These are phyloP conservation scores for Talaromyces proteolyticus DNA, from an alignment of 495 filamentous ascomycete genomes.

Conservation along the genomic window DNA sequence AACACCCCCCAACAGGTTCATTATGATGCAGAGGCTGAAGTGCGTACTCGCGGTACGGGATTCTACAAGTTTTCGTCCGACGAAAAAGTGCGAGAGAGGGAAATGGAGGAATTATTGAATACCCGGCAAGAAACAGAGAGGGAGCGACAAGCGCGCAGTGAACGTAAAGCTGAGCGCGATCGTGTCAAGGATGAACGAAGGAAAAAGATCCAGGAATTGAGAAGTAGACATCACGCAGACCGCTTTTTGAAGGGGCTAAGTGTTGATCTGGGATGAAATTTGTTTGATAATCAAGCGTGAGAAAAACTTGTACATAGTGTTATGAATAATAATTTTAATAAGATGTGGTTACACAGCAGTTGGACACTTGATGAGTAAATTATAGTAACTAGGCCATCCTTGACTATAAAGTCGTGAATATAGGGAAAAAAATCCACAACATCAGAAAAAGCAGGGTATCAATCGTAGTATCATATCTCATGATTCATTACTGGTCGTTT, in stretches of 20 bases:
- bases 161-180: conserved; percentile 39
- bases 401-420: too few species aligned
- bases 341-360: background rate
- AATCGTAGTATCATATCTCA: conserved; percentile 11
- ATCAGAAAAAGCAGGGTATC: too few species aligned
- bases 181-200: conserved; percentile 48
- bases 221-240: conserved; percentile 57
- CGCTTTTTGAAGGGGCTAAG: conserved; percentile 55
- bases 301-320: too few species aligned
- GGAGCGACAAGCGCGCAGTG: conserved; percentile 46
- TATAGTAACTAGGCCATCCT: too few species aligned
- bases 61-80: conserved; percentile 83
- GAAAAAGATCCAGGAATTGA: conserved; percentile 53
- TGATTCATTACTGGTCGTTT: conserved; percentile 8
- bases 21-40: conserved; percentile 78
- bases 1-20: conserved; percentile 74
- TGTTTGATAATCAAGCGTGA: background rate
- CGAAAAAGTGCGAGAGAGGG: conserved; percentile 51
- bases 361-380: background rate
- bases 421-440: too few species aligned
- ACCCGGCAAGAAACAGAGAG: conserved; percentile 65
- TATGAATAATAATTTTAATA: background rate
- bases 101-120: conserved; percentile 70
- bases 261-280: background rate
- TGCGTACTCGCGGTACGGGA: conserved; percentile 80